Evolutionary conservation across 2,329 filamentous ascomycete genomes (phyloP), one percentile per base, ranked within the genome.

Genomic region (Clathrospora elynae): DNA sequence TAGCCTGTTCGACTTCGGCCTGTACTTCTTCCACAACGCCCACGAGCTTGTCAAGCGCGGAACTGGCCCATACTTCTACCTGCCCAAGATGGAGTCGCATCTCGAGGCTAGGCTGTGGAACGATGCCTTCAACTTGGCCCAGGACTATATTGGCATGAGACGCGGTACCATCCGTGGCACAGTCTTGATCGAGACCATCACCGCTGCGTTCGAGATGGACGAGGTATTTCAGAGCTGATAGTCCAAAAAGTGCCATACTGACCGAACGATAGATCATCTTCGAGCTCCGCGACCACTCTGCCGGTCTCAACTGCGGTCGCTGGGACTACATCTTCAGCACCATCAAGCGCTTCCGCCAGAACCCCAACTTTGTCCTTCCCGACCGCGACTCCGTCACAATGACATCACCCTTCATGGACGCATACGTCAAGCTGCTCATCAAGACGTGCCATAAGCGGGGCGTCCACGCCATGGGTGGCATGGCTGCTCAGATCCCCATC

Each of bases 291-390:
- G 92, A 97, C 69, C 93, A 99, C 79, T 92, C 86, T 71, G 87
- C 92, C 5, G 93, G 93, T 33, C 83, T 99, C 66, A 99, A 99
- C 84, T 97, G 93, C 74, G 93, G 93, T 55, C 87, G 93, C 59
- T 99, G 93, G 93, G 93, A 99, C 71, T 99, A 99, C 80, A 97
- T 99, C 76, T 99, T 99, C 81, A 93, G 87, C 72, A 90, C 92
- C 68, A 97, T 99, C 80, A 99, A 99, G 83, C 96, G 95, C 75
- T 96, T 97, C 87, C 89, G 93, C 70, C 84, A 96, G 66, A 93
- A 96, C 78, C 79, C 88, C 63, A 85, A 86, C 75, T 97, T 97
- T 69, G 84, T 97, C 43, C 85, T 99, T 13, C 93, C 93, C 18
- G 92, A 99, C 72, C 88, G 93, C 50, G 86, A 86, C 41, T 80